Evolutionary conservation across 371 early-diverging fungal species (phyloP).

Genomic region (Rhizopus stolonifer): DNA sequence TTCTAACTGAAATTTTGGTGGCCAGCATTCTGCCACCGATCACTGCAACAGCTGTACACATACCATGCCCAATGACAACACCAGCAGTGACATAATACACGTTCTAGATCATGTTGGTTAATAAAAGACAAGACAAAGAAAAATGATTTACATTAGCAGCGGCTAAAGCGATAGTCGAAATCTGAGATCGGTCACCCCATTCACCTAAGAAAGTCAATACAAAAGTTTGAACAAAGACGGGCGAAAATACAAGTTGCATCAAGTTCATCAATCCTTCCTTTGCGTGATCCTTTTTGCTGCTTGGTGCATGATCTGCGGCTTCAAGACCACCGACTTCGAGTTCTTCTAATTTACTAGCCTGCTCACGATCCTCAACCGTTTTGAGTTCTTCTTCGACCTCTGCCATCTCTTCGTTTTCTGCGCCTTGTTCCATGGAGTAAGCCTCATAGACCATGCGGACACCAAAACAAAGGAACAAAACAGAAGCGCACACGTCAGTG

Average conservation of each 20-base stretch:
- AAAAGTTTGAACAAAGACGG: constrained; percentile 93
- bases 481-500: constrained; percentile 80
- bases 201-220: constrained; percentile 94
- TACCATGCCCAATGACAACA: constrained; percentile 82
- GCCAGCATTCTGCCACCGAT: constrained; percentile 93
- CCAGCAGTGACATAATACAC: constrained; percentile 86
- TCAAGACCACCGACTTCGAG: constrained; percentile 31
- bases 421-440: constrained; percentile 84
- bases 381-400: constrained; percentile 87
- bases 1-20: constrained; percentile 86
- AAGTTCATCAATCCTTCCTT: constrained; percentile 60
- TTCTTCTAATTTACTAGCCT: constrained; percentile 57
- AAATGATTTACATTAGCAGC: constrained; percentile 74
- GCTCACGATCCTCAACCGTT: constrained; percentile 69
- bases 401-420: constrained; percentile 83
- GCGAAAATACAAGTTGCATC: constrained; percentile 76
- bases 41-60: constrained; percentile 91
- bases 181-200: constrained; percentile 97
- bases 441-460: constrained; percentile 85
- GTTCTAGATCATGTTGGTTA: too few species aligned
- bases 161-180: constrained; percentile 91
- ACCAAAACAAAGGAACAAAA: constrained; percentile 91
- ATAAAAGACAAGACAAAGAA: constrained; percentile 17
- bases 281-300: constrained; percentile 21
- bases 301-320: background rate